phyloP scores from a whole-genome alignment of 108 stramenopile genomes.

The Mayamaea pseudoterrestris region DNA sequence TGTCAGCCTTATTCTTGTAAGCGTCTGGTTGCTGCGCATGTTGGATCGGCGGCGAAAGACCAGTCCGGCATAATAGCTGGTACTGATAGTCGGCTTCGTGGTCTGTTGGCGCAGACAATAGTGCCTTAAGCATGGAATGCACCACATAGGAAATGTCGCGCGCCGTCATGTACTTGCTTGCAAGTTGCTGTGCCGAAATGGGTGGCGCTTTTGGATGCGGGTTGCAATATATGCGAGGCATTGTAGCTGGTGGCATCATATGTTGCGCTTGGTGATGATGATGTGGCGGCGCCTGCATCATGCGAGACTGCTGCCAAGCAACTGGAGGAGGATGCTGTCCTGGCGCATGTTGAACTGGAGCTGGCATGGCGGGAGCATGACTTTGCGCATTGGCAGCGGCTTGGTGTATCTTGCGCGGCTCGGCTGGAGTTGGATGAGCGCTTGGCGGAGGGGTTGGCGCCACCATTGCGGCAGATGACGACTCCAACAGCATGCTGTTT shows the following conservation, averaged over 20 bases:
- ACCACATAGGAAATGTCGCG: conserved; percentile 66
- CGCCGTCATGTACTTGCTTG: conserved; percentile 39
- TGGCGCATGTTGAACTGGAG: neutral
- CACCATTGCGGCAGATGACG: no score
- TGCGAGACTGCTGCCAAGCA: neutral
- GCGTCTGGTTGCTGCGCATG: conserved; percentile 8
- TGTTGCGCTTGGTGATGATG: neutral
- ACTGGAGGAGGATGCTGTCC: neutral
- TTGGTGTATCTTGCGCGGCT: conserved; percentile 5
- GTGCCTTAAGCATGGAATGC: conserved; percentile 59
- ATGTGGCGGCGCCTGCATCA: conserved; percentile 1
- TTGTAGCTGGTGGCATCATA: neutral
- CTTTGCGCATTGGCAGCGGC: conserved; percentile 3
- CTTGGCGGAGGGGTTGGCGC: conserved; percentile 2
- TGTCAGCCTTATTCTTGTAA: conserved; percentile 23
- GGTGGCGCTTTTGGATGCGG: conserved; percentile 51
- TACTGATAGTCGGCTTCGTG: conserved; percentile 36
- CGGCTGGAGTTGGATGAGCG: neutral
- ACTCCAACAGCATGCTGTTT: no score
- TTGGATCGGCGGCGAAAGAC: neutral
- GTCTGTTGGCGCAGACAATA: conserved; percentile 18
- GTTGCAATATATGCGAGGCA: conserved; percentile 29
- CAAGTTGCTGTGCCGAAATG: conserved; percentile 41
- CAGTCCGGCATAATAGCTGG: conserved; percentile 16
- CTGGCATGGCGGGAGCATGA: neutral